Base-by-base conservation (phyloP, 495 filamentous ascomycete species). In the Trichoderma orchidacearum region DNA sequence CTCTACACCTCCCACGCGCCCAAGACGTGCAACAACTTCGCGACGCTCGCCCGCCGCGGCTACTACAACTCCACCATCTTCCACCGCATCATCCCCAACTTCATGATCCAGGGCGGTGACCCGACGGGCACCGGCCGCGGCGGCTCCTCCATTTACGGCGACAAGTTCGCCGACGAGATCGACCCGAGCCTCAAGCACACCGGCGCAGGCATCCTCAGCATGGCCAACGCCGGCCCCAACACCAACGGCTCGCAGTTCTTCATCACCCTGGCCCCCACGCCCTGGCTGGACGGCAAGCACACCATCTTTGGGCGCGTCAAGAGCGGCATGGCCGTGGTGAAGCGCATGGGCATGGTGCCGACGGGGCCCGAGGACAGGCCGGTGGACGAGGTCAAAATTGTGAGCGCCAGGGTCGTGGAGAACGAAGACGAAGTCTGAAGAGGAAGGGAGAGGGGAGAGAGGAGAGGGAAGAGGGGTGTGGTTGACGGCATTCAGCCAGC, bases 41-140 rank as follows among this genome's bases (percentile, higher is more conserved):
- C 75, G 53, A 86, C 82, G 7, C 86, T 97, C 45, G 83, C 84
- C 17, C 67, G 75, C 50, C 76, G 90, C 53, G 87, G 88, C 50
- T 97, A 95, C 79, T 98, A 95, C 81, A 82, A 90, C 70, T 70
- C 69, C 66, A 76, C 85, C 57, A 70, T 89, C 68, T 91, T 98
- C 81, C 93, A 98, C 77, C 90, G 93, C 62, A 83, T 98, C 55
- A 97, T 97, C 66, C 82, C 87, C 30, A 84, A 89, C 70, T 98
- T 98, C 76, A 97, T 97, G 93, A 81, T 94, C 58, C 93, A 98
- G 74, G 88, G 86, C 53, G 93, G 93, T 38, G 93, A 98, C 72
- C 93, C 93, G 6, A 96, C 93, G 3, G 93, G 93, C 55, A 98
- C 93, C 0, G 93, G 93, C 12, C 85, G 92, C 52, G 93, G 93